Percentiles rank a stretch among this genome's conserved stretches.
phyloP scores from a whole-genome alignment of 208 protist species.

The Naegleria fowleri region DNA sequence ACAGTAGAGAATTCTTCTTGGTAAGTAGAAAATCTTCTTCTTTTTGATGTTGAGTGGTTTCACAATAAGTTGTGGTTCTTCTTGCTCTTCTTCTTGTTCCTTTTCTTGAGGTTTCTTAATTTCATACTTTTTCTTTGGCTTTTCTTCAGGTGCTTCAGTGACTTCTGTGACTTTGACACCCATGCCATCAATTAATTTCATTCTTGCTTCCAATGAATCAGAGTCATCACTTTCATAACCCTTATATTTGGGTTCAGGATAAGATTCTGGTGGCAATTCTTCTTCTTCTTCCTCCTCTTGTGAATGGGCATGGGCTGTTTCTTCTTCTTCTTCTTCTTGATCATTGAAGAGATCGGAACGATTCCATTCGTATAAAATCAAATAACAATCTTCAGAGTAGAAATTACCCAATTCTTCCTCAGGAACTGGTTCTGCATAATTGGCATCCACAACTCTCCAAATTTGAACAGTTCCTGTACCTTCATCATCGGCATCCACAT shows the following conservation, averaged over 20 bases:
- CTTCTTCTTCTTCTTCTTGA: not conserved
- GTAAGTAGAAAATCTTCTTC: not conserved
- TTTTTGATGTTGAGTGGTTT: not conserved
- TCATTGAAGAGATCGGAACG: not conserved
- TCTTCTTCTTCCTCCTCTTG: not conserved
- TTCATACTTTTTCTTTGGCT: not conserved
- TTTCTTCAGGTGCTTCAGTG: not conserved
- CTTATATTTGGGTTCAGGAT: not conserved
- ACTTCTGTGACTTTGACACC: not conserved
- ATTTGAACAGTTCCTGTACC: not conserved
- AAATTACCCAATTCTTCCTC: conserved; percentile 18
- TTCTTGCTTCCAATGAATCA: not conserved
- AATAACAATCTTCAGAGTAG: conserved; percentile 17
- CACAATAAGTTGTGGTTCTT: not conserved
- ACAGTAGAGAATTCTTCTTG: conserved; percentile 10
- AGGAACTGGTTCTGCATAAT: not conserved
- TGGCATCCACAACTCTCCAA: not conserved
- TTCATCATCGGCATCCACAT: not conserved
- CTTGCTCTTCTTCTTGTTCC: not conserved
- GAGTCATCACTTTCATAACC: not conserved
- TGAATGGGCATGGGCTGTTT: not conserved
- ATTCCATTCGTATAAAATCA: conserved; percentile 11
- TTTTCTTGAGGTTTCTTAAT: not conserved
- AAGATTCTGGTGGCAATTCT: not conserved
- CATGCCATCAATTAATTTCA: not conserved